Base-by-base conservation (phyloP, 805 yeast species). In the Saccharomyces cerevisiae region DNA sequence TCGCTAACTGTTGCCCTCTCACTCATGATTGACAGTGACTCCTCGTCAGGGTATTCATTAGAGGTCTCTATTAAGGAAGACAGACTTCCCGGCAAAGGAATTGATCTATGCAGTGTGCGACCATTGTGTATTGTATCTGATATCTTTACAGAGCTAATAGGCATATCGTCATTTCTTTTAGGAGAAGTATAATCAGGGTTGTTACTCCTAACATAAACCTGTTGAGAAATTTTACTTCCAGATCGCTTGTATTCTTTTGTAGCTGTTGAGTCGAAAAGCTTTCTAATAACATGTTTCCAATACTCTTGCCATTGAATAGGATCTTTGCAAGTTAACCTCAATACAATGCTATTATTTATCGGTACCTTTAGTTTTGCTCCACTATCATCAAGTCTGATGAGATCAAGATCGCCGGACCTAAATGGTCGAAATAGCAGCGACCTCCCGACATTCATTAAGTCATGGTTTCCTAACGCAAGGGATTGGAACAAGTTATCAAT, bases 341-440 rank as follows among this genome's bases (percentile, higher is more conserved):
- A 48, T 13, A 27, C 22, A 1, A 62, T 53, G 17, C 57, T 55
- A 51, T 65, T 67, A 1, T 66, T 70, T 2, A 65, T 60, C 10
- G 51, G 48, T 4, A 66, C 60, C 28, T 53, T 53, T 22, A 69
- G 54, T 32, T 55, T 57, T 9, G 62, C 46, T 4, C 64, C 58
- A 13, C 50, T 46, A 1, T 50, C 49, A 0, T 55, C 27, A 27
- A 47, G 46, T 6, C 54, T 52, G 9, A 53, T 17, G 4, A 68
- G 51, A 24, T 49, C 53, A 26, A 69, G 55, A 50, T 68, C 69
- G 24, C 54, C 57, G 17, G 57, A 52, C 50, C 64, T 60, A 8
- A 69, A 43, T 6, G 63, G 53, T 22, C 64, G 64, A 52, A 69
- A 68, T 2, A 69, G 48, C 41, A 69, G 53, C 3, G 63, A 56